A percentile compares a stretch with the other conserved stretches of the same genome.
These are phyloP conservation scores for Leptodontidium sp. DNA, from an alignment of 2,329 filamentous ascomycete genomes.

Conservation along the genomic window DNA sequence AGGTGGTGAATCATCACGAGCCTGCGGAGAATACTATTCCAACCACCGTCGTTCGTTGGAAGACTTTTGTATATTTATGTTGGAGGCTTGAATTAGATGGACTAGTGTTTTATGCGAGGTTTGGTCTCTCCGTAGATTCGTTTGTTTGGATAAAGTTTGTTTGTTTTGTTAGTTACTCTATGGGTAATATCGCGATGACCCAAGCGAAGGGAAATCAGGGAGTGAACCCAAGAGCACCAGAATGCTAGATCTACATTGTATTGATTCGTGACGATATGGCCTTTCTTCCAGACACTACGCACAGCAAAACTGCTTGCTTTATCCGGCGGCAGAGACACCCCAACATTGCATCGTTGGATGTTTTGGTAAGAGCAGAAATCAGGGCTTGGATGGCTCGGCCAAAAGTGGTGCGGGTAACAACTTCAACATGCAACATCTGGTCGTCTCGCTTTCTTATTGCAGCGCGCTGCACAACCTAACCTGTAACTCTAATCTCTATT, in stretches of 20 bases:
- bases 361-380: not conserved
- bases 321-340: not conserved
- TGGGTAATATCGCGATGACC: slow-evolving; percentile 5
- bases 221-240: not conserved
- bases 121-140: not conserved
- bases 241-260: not conserved
- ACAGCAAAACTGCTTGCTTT: not conserved
- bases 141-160: not conserved
- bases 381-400: not conserved
- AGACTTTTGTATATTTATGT: not conserved
- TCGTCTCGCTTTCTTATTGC: not conserved
- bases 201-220: slow-evolving; percentile 8
- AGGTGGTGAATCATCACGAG: not conserved
- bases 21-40: not conserved
- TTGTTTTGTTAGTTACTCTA: slow-evolving; percentile 3
- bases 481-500: not conserved
- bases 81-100: not conserved
- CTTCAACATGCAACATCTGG: not conserved
- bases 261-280: not conserved
- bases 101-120: not conserved
- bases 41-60: no score
- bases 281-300: not conserved
- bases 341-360: not conserved
- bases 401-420: not conserved
- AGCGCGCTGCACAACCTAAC: not conserved